Conservation (phyloP, 2,329 filamentous ascomycete species). For the Leptographium procerum region DNA sequence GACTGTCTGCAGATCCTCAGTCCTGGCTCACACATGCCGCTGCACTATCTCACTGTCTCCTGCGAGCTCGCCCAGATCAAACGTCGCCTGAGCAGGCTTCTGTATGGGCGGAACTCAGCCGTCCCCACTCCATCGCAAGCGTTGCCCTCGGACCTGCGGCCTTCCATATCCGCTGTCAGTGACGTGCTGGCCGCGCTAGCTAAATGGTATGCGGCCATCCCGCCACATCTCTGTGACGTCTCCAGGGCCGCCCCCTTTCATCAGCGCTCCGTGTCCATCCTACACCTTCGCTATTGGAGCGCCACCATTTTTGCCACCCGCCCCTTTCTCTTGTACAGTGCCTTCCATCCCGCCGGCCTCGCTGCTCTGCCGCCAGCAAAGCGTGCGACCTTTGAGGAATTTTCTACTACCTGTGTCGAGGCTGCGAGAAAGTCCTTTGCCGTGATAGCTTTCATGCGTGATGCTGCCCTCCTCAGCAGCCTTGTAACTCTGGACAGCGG, state of each 20-base stretch:
- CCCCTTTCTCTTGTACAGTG: constrained; percentile 22
- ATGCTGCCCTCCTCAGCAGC: constrained; percentile 13
- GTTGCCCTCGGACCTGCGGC: background rate
- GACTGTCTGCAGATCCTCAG: constrained; percentile 13
- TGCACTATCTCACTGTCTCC: constrained; percentile 15
- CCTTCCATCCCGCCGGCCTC: constrained; percentile 7
- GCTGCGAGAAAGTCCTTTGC: constrained; percentile 13
- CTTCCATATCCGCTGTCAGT: constrained; percentile 12
- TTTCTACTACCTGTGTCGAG: constrained; percentile 14
- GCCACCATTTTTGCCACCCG: constrained; percentile 14
- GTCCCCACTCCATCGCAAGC: background rate
- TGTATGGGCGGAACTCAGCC: constrained; percentile 8
- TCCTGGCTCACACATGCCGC: constrained; percentile 17
- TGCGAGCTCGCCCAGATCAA: constrained; percentile 15
- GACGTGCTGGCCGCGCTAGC: constrained; percentile 11
- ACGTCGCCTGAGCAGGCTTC: constrained; percentile 11
- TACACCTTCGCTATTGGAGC: constrained; percentile 17
- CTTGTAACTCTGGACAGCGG: constrained; percentile 15
- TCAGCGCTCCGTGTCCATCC: constrained; percentile 15
- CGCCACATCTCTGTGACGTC: constrained; percentile 15
- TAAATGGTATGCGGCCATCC: constrained; percentile 14
- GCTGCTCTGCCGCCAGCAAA: constrained; percentile 10
- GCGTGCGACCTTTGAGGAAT: constrained; percentile 13
- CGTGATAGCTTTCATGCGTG: constrained; percentile 13
- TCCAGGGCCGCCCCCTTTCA: constrained; percentile 13